Evolutionary conservation across 1,139 yeast species (phyloP), one percentile per base, ranked within the genome.

Genomic region (Saccharomyces uvarum): DNA sequence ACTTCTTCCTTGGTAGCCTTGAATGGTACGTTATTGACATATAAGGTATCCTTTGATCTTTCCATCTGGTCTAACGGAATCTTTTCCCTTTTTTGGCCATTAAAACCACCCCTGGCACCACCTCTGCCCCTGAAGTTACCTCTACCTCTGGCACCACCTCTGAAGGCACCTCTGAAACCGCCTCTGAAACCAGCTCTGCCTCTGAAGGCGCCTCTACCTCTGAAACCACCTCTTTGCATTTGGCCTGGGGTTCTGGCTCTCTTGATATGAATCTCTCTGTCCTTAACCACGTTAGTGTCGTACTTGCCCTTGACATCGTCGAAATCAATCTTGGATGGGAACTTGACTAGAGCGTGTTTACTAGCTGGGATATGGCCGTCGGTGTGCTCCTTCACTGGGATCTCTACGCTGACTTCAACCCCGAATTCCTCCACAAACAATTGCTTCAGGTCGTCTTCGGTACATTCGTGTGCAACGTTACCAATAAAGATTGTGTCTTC

Each of bases 401-500:
- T 65, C 44, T 65, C 67, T 42, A 68, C 67, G 54, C 64, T 61
- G 49, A 66, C 70, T 19, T 38, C 44, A 26, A 54, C 51, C 42
- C 64, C 64, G 49, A 59, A 61, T 50, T 67, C 68, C 7, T 57
- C 64, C 21, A 58, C 57, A 48, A 68, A 68, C 21, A 68, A 55
- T 6, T 61, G 48, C 47, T 60, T 57, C 49, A 68, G 52, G 54
- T 68, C 71, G 16, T 64, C 65, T 48, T 59, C 65, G 44, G 63
- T 63, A 47, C 63, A 60, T 41, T 66, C 69, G 26, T 62, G 61
- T n/a, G 70, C 63, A 41, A 68, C 64, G 50, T 67, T 66, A 49
- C 70, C 71, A 47, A 68, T 63, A 53, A 68, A 68, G 32, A 68
- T 61, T 9, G 71, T 66, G n/a, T 66, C 64, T 48, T 67, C 69